Evolutionary conservation across 2,329 filamentous ascomycete species (phyloP), one percentile per base, ranked within the genome.

Genomic region (Eurotiales sp.): DNA sequence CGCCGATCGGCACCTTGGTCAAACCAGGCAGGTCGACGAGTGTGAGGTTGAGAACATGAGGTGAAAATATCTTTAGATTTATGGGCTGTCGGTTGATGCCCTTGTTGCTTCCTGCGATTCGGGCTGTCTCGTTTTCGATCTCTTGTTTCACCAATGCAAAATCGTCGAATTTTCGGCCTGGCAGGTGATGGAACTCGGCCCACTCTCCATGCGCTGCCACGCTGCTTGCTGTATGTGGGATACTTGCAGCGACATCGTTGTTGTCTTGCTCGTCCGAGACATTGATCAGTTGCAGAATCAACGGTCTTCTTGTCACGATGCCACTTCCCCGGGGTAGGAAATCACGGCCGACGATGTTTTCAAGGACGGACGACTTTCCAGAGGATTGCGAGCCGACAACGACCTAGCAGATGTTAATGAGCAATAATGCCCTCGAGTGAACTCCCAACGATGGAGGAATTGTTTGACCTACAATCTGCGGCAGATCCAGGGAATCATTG

Each of bases 201-300:
- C 93, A 97, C 68, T 86, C 83, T 58, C 81, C 74, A 59, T 84
- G 81, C 14, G 77, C 78, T 37, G 79, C 80, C 60, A 90, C 84
- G 56, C 83, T 87, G 39, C 88, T 84, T 41, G 89, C 86, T 47
- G 86, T 86, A 71, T 95, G 91, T 42, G 87, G 86, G 43, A 86
- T 77, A 61, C 83, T 77, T 23, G 82, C 69, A 58, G 85, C 82
- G 62, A 90, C 82, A 56, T 79, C 73, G 42, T 83, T 83, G 53
- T 95, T 88, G 52, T 86, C 83, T 52, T 81, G 77, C 56, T 86
- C 82, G 62, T 79, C 82, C 46, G 90, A 88, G 50, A 99, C 86
- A 67, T 99, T 99, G 83, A 99, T 97, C 66, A 99, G 87, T 72
- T 99, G 93, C 54, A 99, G 83, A 63, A 99, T 96, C 63, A 99